Evolutionary conservation across 805 yeast species (phyloP).

Genomic region (Brettanomyces anomalus): DNA sequence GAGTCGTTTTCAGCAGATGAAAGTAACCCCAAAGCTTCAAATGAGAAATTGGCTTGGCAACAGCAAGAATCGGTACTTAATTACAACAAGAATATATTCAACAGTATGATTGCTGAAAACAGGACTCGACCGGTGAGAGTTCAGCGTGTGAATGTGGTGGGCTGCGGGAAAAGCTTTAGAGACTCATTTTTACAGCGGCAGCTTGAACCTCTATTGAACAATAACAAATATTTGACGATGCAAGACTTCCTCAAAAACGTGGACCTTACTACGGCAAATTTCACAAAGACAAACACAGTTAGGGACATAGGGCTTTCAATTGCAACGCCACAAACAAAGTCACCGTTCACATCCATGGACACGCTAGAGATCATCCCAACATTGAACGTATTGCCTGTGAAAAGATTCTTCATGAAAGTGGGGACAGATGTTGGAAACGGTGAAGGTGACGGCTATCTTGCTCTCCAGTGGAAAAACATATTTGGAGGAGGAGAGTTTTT

Average conservation of each 20-base stretch:
- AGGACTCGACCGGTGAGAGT: constrained; percentile 34
- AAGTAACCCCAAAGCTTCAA: not conserved
- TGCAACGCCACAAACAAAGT: constrained; percentile 13
- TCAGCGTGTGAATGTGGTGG: constrained; percentile 37
- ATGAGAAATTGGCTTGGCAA: constrained; percentile 4
- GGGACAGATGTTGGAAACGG: constrained; percentile 97
- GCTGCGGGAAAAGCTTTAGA: constrained; percentile 35
- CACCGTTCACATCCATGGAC: constrained; percentile 12
- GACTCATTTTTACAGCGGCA: constrained; percentile 37
- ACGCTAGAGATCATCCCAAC: constrained; percentile 21
- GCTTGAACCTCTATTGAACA: constrained; percentile 34
- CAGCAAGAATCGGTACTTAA: constrained; percentile 19
- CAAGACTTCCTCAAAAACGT: constrained; percentile 30
- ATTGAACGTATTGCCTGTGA: constrained; percentile 41
- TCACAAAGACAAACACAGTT: constrained; percentile 34
- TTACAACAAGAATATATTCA: constrained; percentile 20
- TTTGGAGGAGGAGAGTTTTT: constrained; percentile 51
- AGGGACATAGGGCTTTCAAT: constrained; percentile 31
- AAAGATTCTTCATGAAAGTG: constrained; percentile 72
- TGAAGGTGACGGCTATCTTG: constrained; percentile 90
- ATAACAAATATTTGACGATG: constrained; percentile 29
- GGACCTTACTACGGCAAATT: constrained; percentile 35
- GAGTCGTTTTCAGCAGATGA: constrained; percentile 1
- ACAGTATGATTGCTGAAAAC: constrained; percentile 22
- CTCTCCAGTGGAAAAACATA: constrained; percentile 52